phyloP scores from a whole-genome alignment of 2,329 filamentous ascomycete genomes.

The Sporothrix schenckii region DNA sequence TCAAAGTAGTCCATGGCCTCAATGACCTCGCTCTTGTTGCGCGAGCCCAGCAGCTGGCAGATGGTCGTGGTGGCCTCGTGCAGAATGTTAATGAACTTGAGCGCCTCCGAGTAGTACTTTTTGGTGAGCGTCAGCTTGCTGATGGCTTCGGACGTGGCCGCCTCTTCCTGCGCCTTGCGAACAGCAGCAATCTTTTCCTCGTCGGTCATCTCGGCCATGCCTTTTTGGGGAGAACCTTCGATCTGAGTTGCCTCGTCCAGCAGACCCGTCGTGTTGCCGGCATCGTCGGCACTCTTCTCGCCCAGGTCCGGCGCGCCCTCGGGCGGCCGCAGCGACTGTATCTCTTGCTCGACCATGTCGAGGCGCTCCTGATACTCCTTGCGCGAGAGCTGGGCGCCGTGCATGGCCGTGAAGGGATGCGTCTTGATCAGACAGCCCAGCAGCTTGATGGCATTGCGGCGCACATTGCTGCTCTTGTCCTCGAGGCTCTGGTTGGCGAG shows the following conservation, averaged over 20 bases:
- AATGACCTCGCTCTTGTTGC: slow-evolving; percentile 98
- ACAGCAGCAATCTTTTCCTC: slow-evolving; percentile 74
- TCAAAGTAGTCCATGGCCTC: slow-evolving; percentile 99
- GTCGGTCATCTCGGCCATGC: slow-evolving; percentile 67
- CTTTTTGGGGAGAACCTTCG: slow-evolving; percentile 66
- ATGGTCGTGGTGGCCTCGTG: slow-evolving; percentile 80
- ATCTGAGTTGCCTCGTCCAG: slow-evolving; percentile 87
- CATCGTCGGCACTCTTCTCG: slow-evolving; percentile 54
- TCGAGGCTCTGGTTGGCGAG: slow-evolving; percentile 86
- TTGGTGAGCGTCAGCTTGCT: slow-evolving; percentile 84
- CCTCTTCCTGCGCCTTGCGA: slow-evolving; percentile 81
- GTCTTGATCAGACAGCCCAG: slow-evolving; percentile 86
- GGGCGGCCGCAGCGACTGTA: slow-evolving; percentile 80
- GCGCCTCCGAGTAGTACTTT: slow-evolving; percentile 89
- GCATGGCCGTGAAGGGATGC: slow-evolving; percentile 90
- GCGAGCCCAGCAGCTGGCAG: slow-evolving; percentile 85
- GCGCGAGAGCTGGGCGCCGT: slow-evolving; percentile 80
- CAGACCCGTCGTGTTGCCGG: slow-evolving; percentile 66
- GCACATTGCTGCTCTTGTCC: slow-evolving; percentile 97
- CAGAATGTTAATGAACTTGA: slow-evolving; percentile 90
- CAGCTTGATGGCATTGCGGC: slow-evolving; percentile 92
- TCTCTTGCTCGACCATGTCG: slow-evolving; percentile 78
- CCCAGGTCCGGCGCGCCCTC: slow-evolving; percentile 72
- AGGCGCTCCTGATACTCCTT: slow-evolving; percentile 85
- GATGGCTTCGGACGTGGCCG: slow-evolving; percentile 84